phyloP scores from a whole-genome alignment of 2,329 filamentous ascomycete genomes.

The Alternaria sp. region DNA sequence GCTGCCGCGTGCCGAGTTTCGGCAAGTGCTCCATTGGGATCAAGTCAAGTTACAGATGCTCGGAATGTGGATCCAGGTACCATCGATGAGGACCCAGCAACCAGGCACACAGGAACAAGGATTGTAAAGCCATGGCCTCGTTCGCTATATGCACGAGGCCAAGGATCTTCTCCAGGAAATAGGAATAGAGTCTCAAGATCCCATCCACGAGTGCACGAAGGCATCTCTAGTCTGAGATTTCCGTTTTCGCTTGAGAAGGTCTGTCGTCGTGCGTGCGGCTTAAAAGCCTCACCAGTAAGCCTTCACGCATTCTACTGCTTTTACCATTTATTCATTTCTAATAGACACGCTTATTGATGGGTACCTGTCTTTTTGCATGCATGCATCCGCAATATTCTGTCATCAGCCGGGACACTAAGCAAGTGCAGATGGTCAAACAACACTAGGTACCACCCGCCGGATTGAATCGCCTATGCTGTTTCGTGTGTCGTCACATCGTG shows the following conservation, averaged over 20 bases:
- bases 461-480: conserved; percentile 3
- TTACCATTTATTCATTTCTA: background rate
- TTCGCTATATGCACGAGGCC: background rate
- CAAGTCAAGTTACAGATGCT: conserved; percentile 4
- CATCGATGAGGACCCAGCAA: background rate
- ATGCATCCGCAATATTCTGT: background rate
- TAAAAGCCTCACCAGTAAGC: background rate
- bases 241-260: background rate
- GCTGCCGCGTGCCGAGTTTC: conserved; percentile 6
- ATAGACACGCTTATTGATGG: background rate
- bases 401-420: conserved; percentile 1
- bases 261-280: background rate
- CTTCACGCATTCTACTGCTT: background rate
- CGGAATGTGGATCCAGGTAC: conserved; percentile 9
- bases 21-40: background rate
- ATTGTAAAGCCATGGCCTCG: background rate
- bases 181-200: background rate
- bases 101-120: conserved; percentile 5
- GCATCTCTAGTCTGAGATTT: background rate
- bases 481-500: conserved; percentile 3
- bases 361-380: background rate
- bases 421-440: conserved; percentile 4
- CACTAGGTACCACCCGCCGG: conserved; percentile 7
- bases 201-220: background rate
- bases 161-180: background rate